Evolutionary conservation across 2,329 filamentous ascomycete species (phyloP), one percentile per base, ranked within the genome.

Genomic region (Phialocephala subalpina): DNA sequence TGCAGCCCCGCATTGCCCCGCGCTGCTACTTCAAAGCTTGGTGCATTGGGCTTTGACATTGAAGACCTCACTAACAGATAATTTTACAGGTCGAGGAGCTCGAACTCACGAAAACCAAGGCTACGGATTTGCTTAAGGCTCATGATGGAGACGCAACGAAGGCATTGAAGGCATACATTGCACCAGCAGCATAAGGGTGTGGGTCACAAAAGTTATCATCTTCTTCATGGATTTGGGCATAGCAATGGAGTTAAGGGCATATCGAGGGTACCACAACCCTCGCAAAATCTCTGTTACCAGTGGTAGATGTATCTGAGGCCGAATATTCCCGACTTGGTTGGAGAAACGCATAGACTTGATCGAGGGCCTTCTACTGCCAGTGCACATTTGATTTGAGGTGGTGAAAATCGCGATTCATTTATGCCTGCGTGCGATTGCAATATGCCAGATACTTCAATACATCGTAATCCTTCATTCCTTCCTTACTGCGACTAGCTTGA

Each of bases 71-170:
- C 69, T 73, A 53, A 73, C 68, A 25, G 57, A 49, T 4, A 25
- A n/a, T 14, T 42, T 53, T n/a, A 29, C 52, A 90, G 88, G 82
- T 91, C 14, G 87, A 92, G 57, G 86, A 94, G 76, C 83, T 94
- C 36, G 92, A 95, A 67, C 76, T 95, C 40, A 80, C 86, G 1
- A 94, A 92, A 78, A 72, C 81, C 2, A 93, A 90, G 77, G 92
- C 91, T 1, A 94, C 90, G 1, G 92, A 95, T 67, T 78, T 95
- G 59, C 82, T 96, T 5, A 90, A 89, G 77, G 82, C 85, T 5
- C 83, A 94, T 73, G 90, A 93, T 58, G 92, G 92, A 2, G 84
- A 93, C 74, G 86, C 86, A 1, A 83, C 90, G 45, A 84, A 86
- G 77, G 91, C 91, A 1, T 85, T 95, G 82, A 84, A 79, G 65